Evolutionary conservation across 371 early-diverging fungal species (phyloP).

Genomic region (Sanchytrium tribonematis): DNA sequence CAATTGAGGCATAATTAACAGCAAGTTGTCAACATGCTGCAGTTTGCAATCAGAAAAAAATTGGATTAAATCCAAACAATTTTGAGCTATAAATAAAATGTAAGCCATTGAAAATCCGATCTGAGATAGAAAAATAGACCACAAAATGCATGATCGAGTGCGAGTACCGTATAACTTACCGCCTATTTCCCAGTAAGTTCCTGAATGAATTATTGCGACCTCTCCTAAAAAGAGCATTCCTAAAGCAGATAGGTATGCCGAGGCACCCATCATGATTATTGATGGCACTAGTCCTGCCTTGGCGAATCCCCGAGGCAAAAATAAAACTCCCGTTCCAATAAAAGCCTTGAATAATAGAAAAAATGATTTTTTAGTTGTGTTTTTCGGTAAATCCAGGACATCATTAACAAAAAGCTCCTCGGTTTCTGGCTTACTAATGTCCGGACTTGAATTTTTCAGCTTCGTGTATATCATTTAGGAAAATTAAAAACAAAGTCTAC

Average conservation of each 20-base stretch:
- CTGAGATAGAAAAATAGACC: constrained; percentile 57
- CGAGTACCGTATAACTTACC: constrained; percentile 41
- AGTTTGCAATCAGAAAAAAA: constrained; percentile 23
- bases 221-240: constrained; percentile 31
- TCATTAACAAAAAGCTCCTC: not conserved
- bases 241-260: constrained; percentile 26
- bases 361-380: constrained; percentile 42
- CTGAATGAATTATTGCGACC: constrained; percentile 3
- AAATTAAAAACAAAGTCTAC: too few species aligned
- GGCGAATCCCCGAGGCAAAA: constrained; percentile 22
- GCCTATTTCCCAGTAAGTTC: constrained; percentile 59
- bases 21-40: constrained; percentile 4
- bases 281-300: constrained; percentile 37
- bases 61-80: constrained; percentile 32
- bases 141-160: constrained; percentile 41
- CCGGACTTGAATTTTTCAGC: not conserved
- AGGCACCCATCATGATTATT: constrained; percentile 30
- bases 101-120: constrained; percentile 33
- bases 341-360: constrained; percentile 56
- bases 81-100: constrained; percentile 53
- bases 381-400: not conserved
- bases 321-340: constrained; percentile 62
- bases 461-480: too few species aligned
- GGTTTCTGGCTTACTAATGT: not conserved
- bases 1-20: constrained; percentile 36